Evolutionary conservation across 2,329 filamentous ascomycete species (phyloP), one percentile per base, ranked within the genome.

Genomic region (Blastomyces parvus): DNA sequence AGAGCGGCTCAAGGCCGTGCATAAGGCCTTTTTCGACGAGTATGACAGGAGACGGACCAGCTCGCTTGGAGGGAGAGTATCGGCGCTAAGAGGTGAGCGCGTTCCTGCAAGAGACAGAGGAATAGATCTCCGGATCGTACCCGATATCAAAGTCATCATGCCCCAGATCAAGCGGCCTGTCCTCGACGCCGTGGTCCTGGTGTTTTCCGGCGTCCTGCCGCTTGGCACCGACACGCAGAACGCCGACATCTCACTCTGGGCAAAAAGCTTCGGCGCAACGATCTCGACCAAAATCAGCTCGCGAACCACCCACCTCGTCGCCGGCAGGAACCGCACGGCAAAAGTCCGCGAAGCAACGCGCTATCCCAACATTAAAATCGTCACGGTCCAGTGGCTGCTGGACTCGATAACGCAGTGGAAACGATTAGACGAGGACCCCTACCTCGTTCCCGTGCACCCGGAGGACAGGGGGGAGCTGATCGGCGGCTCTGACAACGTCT

Each of bases 181-280:
- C 1, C 84, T 99, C 0, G 83, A 82, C 27, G 89, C 87, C 17
- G 85, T 89, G 13, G 85, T 87, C 5, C 84, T 99, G 63, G 92
- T 96, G 5, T 88, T 97, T 67, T 96, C 93, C 0, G 94, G 94
- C 0, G 87, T 99, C 2, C 86, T 97, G 2, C 92, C 92, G 0
- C 79, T 96, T 0, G 90, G 89, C 5, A 84, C 88, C 46, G 87
- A 93, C 69, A 86, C 93, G 42, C 84, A 89, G 70, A 85, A 83
- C 65, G 91, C 91, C 1, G 94, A 99, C 73, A 89, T 96, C 64
- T 91, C 89, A 4, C 80, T 93, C 52, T 96, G 95, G 82, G 88
- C 91, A 2, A 87, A 86, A 71, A 90, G 84, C 70, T 97, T 97
- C 72, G 94, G 94, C 25, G 93, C 90, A 3, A 71, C 71, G 27